Percentiles rank a stretch among this genome's conserved stretches.
phyloP scores from a whole-genome alignment of 176 grass and related monocot genomes.

The Ananas comosus region DNA sequence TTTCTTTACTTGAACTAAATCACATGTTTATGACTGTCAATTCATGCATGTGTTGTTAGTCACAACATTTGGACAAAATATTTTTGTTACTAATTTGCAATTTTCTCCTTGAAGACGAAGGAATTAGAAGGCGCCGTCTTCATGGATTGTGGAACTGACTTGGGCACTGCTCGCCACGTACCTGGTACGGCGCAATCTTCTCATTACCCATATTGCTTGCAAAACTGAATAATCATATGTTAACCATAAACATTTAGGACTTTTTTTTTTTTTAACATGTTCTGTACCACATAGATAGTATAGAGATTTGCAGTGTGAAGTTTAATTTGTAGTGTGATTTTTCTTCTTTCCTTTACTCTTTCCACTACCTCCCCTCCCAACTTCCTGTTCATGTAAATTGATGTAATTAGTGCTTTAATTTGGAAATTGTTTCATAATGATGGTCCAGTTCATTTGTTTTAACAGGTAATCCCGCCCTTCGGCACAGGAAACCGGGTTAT shows the following conservation, averaged over 20 bases:
- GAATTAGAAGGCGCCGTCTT: constrained; percentile 74
- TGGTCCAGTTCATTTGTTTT: constrained; percentile 3
- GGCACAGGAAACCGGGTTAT: constrained; percentile 79
- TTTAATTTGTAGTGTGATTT: too few relatives aligned
- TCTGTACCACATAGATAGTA: too few relatives aligned
- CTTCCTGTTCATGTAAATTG: not conserved
- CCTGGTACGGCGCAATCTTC: constrained; percentile 44
- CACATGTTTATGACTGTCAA: not conserved
- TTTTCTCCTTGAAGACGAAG: constrained; percentile 59
- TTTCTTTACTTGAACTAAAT: too few relatives aligned
- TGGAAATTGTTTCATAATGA: not conserved
- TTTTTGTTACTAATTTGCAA: constrained; percentile 19
- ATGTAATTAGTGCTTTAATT: not conserved
- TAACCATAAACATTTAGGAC: not conserved
- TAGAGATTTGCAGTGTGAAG: too few relatives aligned
- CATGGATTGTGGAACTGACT: constrained; percentile 87
- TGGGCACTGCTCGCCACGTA: constrained; percentile 72
- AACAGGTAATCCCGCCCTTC: constrained; percentile 77
- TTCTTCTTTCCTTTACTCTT: too few relatives aligned
- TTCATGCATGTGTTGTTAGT: not conserved
- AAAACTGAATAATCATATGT: not conserved
- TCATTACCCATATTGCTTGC: not conserved
- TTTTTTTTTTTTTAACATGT: constrained; percentile 2
- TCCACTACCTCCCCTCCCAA: too few relatives aligned
- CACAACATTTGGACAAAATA: constrained; percentile 3